Evolutionary conservation across 768 basidiomycete species (phyloP).

Genomic region (Sporobolomyces roseus): DNA sequence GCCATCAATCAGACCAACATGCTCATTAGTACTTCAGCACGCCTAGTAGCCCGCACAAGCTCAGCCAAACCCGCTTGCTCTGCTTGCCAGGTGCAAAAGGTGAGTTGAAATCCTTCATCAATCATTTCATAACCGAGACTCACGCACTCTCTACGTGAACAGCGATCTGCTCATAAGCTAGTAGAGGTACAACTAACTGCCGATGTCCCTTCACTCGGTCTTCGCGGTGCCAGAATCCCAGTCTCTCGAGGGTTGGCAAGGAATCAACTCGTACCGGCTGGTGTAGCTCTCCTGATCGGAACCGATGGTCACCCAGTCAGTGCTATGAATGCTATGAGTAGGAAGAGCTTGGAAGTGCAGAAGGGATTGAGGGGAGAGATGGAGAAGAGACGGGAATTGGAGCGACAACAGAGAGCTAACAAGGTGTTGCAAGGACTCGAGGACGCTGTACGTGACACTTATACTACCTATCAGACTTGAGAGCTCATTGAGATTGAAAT

Average conservation of each 20-base stretch:
- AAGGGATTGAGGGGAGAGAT: not conserved
- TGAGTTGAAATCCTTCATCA: not conserved
- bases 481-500: not conserved
- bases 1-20: too few species aligned
- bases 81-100: constrained; percentile 8
- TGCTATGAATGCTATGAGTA: not conserved
- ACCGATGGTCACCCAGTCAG: constrained; percentile 17
- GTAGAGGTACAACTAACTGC: constrained; percentile 24
- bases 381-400: not conserved
- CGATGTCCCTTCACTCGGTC: constrained; percentile 32
- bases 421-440: constrained; percentile 1
- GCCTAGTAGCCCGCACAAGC: not conserved
- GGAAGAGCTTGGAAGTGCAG: not conserved
- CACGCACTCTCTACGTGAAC: not conserved
- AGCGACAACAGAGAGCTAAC: constrained; percentile 4
- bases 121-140: not conserved
- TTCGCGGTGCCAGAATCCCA: constrained; percentile 4
- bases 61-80: not conserved
- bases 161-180: constrained; percentile 37
- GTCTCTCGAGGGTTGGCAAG: constrained; percentile 24
- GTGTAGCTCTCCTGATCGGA: constrained; percentile 21
- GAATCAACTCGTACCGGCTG: constrained; percentile 22
- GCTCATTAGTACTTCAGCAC: not conserved
- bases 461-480: not conserved
- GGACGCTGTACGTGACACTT: constrained; percentile 11